Evolutionary conservation across 208 protist species (phyloP), one percentile per base, ranked within the genome.

Genomic region (Trypanosoma lewisi): DNA sequence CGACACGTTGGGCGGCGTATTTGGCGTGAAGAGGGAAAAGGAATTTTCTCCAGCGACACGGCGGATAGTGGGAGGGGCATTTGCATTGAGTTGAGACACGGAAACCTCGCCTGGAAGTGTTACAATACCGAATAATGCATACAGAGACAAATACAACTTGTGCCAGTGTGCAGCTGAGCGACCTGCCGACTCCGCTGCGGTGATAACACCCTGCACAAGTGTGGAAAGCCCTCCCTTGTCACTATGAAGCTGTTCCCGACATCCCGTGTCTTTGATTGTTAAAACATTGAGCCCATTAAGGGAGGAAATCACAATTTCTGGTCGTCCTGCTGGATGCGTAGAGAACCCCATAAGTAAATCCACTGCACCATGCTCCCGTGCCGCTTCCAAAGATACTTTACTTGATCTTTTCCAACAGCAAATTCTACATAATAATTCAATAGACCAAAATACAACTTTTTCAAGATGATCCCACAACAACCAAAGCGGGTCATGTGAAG

Each of bases 41-140:
- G 60, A 31, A 5, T 16, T 6, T 28, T 21, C n/a, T n/a, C 31
- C 34, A 42, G 57, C 21, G 0, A 58, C 63, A 27, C 41, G 49
- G 41, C 57, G 63, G 17, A 71, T 42, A 1, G 39, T 23, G 17
- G 54, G 28, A 8, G 23, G 8, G 6, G 19, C 6, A 16, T 48
- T 6, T 2, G 37, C 16, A 54, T 36, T 31, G 47, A 23, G 7
- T 16, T 28, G 39, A 1, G 36, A 4, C 5, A 16, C 41, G 25
- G n/a, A 16, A 11, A 33, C 27, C 19, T 64, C 59, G 6, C 63
- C 61, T 28, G 86, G 86, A 31, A 93, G 73, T 0, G 63, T 44
- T 1, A 61, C 51, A 52, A 83, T 75, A 28, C 86, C 86, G 56
- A 85, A 87, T 34, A 93, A 70, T 28, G 64, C 63, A 41, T 75